Evolutionary conservation across 1,284 basidiomycete species (phyloP).

Genomic region (Austroboletus novae-zelandiae): DNA sequence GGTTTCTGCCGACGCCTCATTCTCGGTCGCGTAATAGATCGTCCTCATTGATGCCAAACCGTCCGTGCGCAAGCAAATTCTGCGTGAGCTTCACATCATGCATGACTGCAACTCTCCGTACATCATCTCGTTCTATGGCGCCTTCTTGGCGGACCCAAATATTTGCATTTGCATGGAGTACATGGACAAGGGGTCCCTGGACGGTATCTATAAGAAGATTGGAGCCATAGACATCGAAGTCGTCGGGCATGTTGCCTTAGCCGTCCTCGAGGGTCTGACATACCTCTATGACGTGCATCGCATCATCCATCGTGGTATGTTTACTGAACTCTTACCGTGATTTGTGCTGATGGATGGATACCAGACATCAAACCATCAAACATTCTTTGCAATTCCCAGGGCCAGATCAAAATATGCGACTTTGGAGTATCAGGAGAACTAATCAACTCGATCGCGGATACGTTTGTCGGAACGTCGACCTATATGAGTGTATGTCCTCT

Average conservation of each 20-base stretch:
- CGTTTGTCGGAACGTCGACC: conserved; percentile 97
- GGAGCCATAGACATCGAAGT: conserved; percentile 89
- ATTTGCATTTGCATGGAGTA: conserved; percentile 99
- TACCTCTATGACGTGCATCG: conserved; percentile 99
- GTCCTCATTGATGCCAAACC: conserved; percentile 98
- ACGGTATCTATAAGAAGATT: conserved; percentile 92
- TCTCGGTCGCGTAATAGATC: conserved; percentile 54
- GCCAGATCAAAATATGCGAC: conserved; percentile 98
- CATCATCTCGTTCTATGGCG: conserved; percentile 97
- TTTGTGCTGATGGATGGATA: conserved; percentile 5
- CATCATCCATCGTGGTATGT: conserved; percentile 96
- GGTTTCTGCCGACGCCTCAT: not conserved
- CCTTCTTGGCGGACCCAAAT: conserved; percentile 93
- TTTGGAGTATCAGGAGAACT: conserved; percentile 99
- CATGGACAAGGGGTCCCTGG: conserved; percentile 91
- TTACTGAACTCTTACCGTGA: not conserved
- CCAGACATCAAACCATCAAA: conserved; percentile 99
- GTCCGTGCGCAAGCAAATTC: conserved; percentile 95
- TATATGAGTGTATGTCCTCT: conserved; percentile 91
- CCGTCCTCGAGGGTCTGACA: conserved; percentile 91
- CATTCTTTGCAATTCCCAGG: conserved; percentile 90
- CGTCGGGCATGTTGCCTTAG: conserved; percentile 87
- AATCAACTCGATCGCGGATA: conserved; percentile 98
- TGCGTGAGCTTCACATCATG: conserved; percentile 98
- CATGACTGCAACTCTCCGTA: conserved; percentile 92